Conservation (phyloP, 225 moss, liverwort and hornwort genomes). For the Polytrichum commune region DNA sequence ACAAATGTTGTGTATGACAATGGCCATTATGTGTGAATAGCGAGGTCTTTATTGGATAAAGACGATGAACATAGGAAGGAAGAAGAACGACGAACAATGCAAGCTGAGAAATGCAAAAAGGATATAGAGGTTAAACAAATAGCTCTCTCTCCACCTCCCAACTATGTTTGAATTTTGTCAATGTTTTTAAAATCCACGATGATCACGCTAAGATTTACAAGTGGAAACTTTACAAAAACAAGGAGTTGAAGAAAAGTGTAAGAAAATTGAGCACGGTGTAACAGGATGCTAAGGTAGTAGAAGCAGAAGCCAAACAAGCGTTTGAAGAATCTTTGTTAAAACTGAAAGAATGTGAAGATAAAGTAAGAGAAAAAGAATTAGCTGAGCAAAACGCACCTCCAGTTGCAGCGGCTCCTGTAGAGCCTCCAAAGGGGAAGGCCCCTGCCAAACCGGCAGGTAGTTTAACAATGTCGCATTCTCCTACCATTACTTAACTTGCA, state of each 20-base stretch:
- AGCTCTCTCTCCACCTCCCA: no score
- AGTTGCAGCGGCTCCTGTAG: background rate
- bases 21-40: conserved; percentile 23
- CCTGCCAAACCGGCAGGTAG: background rate
- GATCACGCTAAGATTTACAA: no score
- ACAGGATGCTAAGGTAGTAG: conserved; percentile 33
- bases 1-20: no score
- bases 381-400: conserved; percentile 6
- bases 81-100: conserved; percentile 39
- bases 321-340: conserved; percentile 30
- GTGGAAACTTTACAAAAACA: background rate
- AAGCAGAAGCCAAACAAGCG: conserved; percentile 24
- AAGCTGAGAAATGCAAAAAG: conserved; percentile 39
- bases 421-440: conserved; percentile 1
- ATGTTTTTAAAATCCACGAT: no score
- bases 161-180: no score
- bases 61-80: conserved; percentile 68
- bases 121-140: conserved; percentile 35
- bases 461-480: background rate
- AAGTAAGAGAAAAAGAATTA: conserved; percentile 25
- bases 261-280: background rate
- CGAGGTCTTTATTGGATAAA: conserved; percentile 59
- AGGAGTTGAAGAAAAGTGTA: background rate
- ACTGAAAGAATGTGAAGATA: conserved; percentile 29
- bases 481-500: no score